phyloP scores from a whole-genome alignment of 495 filamentous ascomycete species.

The Penicillium pancosmium region DNA sequence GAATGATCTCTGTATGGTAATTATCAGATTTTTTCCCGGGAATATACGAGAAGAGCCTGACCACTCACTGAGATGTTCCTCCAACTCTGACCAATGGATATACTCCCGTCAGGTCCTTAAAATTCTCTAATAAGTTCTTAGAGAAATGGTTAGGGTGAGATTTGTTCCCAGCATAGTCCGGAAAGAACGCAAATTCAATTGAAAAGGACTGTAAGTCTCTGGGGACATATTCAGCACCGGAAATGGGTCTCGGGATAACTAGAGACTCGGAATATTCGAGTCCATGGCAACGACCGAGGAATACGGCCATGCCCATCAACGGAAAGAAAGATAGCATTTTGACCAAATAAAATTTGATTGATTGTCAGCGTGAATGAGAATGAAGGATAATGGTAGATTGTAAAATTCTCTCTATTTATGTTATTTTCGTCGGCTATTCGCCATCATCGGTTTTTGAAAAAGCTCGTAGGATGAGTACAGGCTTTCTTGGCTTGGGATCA shows the following conservation, averaged over 20 bases:
- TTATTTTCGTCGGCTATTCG: not conserved
- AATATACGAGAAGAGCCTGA: too few species aligned
- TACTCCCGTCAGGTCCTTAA: slow-evolving; percentile 18
- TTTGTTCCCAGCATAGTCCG: slow-evolving; percentile 29
- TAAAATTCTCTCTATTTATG: not conserved
- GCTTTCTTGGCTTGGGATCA: not conserved
- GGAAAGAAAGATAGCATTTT: slow-evolving; percentile 2
- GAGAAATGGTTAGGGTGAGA: slow-evolving; percentile 28
- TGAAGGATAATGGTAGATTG: not conserved
- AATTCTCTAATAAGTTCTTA: slow-evolving; percentile 21
- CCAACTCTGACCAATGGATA: slow-evolving; percentile 25
- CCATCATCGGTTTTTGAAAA: not conserved
- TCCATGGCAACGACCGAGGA: not conserved
- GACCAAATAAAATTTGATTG: not conserved
- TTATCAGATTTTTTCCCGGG: not conserved
- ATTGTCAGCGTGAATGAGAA: not conserved
- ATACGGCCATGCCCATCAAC: not conserved
- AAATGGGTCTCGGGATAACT: slow-evolving; percentile 1
- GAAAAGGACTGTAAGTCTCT: slow-evolving; percentile 25
- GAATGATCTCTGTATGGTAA: slow-evolving; percentile 14
- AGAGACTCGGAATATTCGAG: not conserved
- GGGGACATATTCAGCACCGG: not conserved
- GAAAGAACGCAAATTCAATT: slow-evolving; percentile 31
- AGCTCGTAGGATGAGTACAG: not conserved
- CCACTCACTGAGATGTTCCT: slow-evolving; percentile 27